Evolutionary conservation across 2,329 filamentous ascomycete genomes (phyloP).

Genomic region (Alternaria solani): DNA sequence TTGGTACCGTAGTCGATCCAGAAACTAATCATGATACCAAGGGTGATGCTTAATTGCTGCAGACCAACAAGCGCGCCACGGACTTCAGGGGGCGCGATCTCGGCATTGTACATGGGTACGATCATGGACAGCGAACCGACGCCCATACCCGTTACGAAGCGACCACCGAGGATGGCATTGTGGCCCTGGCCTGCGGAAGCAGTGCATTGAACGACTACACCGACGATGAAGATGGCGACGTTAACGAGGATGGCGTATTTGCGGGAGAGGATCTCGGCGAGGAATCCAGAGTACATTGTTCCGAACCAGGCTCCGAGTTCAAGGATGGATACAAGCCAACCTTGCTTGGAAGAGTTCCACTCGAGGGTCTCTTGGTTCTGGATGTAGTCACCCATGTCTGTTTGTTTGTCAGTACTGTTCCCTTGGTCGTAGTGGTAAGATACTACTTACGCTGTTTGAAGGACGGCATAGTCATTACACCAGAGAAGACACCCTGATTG

Average conservation of each 20-base stretch:
- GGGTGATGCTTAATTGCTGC: slow-evolving; percentile 67
- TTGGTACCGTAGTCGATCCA: slow-evolving; percentile 49
- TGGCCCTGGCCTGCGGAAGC: slow-evolving; percentile 62
- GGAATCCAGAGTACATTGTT: slow-evolving; percentile 71
- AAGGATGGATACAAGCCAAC: slow-evolving; percentile 67
- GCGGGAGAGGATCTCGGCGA: slow-evolving; percentile 72
- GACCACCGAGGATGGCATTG: slow-evolving; percentile 70
- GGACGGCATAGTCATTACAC: slow-evolving; percentile 63
- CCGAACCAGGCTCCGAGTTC: slow-evolving; percentile 80
- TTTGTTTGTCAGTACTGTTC: neutral
- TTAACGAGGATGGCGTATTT: slow-evolving; percentile 75
- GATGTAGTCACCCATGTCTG: slow-evolving; percentile 54
- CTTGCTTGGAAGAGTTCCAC: slow-evolving; percentile 52
- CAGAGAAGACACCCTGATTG: slow-evolving; percentile 79
- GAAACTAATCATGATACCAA: slow-evolving; percentile 70
- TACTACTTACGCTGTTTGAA: slow-evolving; percentile 51
- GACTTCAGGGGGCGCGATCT: slow-evolving; percentile 65
- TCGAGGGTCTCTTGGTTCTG: slow-evolving; percentile 33
- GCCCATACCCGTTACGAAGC: slow-evolving; percentile 76
- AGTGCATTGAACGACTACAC: slow-evolving; percentile 72
- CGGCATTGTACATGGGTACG: slow-evolving; percentile 61
- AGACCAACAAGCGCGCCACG: slow-evolving; percentile 70
- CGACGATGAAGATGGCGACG: slow-evolving; percentile 71
- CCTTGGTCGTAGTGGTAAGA: neutral
- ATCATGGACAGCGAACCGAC: slow-evolving; percentile 74